Conservation (phyloP, 495 filamentous ascomycete genomes). For the Penicillium taxi region DNA sequence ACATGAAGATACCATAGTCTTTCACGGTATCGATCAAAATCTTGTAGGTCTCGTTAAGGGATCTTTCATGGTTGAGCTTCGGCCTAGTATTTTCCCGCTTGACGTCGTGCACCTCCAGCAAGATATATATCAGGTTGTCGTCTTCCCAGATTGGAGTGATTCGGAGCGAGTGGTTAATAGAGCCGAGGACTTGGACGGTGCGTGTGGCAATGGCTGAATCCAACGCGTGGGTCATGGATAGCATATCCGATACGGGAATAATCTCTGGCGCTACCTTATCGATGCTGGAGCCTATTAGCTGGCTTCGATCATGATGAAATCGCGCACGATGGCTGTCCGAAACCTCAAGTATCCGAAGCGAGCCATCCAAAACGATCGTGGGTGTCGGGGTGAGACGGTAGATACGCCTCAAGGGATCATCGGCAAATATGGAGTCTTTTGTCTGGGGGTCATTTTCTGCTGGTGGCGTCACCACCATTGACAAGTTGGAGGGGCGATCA, state of each 20-base stretch:
- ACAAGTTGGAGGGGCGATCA: constrained; percentile 9
- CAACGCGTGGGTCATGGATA: constrained; percentile 33
- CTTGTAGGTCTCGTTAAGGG: constrained; percentile 52
- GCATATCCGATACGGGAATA: constrained; percentile 30
- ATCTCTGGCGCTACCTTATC: constrained; percentile 29
- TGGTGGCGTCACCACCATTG: constrained; percentile 19
- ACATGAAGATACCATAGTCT: constrained; percentile 62
- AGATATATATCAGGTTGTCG: constrained; percentile 34
- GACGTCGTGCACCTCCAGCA: constrained; percentile 38
- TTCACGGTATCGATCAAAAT: constrained; percentile 56
- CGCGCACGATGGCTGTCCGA: constrained; percentile 42
- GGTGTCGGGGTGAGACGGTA: constrained; percentile 45
- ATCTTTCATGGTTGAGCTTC: constrained; percentile 30
- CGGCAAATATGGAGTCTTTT: neutral
- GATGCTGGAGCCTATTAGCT: constrained; percentile 37
- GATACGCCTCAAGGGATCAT: constrained; percentile 24
- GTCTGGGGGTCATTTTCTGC: constrained; percentile 10
- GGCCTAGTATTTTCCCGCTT: constrained; percentile 9
- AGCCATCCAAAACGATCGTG: constrained; percentile 41
- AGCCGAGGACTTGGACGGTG: constrained; percentile 24
- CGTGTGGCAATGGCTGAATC: constrained; percentile 37
- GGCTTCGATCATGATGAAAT: constrained; percentile 28
- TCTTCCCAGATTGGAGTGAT: constrained; percentile 47
- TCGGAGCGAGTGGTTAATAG: constrained; percentile 33
- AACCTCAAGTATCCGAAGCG: constrained; percentile 37